Evolutionary conservation across 108 stramenopile species (phyloP), one percentile per base, ranked within the genome.

Genomic region (Cyclotella baltica): DNA sequence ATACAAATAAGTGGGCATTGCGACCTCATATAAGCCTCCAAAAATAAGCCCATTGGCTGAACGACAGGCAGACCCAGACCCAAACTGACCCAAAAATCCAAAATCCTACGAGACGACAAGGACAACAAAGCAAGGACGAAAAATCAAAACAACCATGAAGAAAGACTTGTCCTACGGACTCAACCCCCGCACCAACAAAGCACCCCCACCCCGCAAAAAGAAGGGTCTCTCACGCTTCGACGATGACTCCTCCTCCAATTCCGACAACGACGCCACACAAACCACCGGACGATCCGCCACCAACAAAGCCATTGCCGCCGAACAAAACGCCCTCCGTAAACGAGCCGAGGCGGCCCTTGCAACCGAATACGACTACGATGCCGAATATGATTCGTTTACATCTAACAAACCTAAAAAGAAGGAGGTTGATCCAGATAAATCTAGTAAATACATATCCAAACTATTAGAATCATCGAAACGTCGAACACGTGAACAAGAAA

Each of bases 251-350:
- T 19, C 25, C 33, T 78, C 80, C 22, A 71, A 81, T 70, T 85
- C 82, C 18, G 74, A 77, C 34, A 72, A 62, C 11, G 76, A 69
- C 20, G 61, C 50, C 36, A 62, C 31, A 19, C 19, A 47, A 13
- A 28, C 65, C 48, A 76, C 64, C 15, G 75, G 78, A 23, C 73
- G 85, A 40, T 25, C 59, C 58, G 58, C 62, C 4, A 83, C 90
- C 56, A 94, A 94, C 59, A 79, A 79, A 35, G 89, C 90, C 61
- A 86, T 94, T 27, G 73, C 70, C 33, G 48, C 68, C 36, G 90
- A 92, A 76, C 93, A 94, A 73, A 88, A 72, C n/a, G 91, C 90
- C 5, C 64, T 92, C 2, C 71, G 91, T 20, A 64, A 83, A 78
- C 75, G 90, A 59, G 89, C 90, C 4, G 64, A 90, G 67, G 75